Evolutionary conservation across 176 grass and related monocot species (phyloP).

Genomic region (Microstegium vimineum): DNA sequence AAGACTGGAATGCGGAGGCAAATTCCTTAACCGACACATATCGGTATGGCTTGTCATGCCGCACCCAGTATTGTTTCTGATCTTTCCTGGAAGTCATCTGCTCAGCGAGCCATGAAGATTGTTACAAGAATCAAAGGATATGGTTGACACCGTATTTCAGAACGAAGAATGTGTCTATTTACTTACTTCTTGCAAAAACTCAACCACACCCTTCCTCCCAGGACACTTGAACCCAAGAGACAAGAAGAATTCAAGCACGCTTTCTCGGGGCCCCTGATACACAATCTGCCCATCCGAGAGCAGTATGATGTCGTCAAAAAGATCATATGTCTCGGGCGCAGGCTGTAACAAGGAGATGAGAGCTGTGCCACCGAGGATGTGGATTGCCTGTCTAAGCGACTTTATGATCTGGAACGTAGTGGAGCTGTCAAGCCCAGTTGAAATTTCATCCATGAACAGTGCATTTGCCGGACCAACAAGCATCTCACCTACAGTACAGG

Average conservation of each 20-base stretch:
- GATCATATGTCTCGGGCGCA: constrained; percentile 83
- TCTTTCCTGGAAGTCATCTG: constrained; percentile 78
- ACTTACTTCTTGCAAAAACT: constrained; percentile 92
- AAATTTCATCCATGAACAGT: constrained; percentile 99
- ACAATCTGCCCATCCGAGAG: constrained; percentile 83
- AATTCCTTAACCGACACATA: constrained; percentile 77
- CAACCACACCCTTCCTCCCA: constrained; percentile 80
- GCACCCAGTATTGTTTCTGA: constrained; percentile 76
- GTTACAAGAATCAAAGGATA: not conserved
- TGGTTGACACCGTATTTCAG: not conserved
- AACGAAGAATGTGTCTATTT: not conserved
- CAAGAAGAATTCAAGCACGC: constrained; percentile 86
- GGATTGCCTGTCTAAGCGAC: constrained; percentile 80
- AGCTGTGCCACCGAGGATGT: constrained; percentile 80
- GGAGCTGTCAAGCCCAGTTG: constrained; percentile 97
- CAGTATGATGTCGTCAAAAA: constrained; percentile 91
- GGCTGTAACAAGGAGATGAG: constrained; percentile 90
- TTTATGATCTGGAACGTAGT: constrained; percentile 97
- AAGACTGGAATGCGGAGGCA: constrained; percentile 48
- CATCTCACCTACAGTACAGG: constrained; percentile 77
- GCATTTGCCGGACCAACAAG: constrained; percentile 80
- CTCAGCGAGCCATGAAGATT: not conserved
- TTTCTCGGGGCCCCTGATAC: constrained; percentile 75
- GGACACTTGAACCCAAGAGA: constrained; percentile 85
- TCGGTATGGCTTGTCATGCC: constrained; percentile 32